These are phyloP conservation scores for Hypericum perforatum DNA, from an alignment of 345 rosid genomes.

Conservation along the genomic window DNA sequence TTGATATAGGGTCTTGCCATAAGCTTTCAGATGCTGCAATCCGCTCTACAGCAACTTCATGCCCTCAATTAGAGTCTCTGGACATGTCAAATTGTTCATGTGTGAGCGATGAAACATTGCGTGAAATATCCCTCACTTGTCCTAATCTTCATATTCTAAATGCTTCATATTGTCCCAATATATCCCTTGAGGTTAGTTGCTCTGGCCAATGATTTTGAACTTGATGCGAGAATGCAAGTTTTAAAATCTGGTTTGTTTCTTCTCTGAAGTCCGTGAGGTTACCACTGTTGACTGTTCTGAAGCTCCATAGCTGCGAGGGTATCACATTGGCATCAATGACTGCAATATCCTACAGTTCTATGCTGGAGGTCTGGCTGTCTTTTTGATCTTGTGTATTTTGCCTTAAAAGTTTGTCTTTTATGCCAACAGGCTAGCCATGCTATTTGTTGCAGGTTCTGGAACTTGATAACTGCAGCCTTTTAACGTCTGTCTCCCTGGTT, in stretches of 20 bases:
- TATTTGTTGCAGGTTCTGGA: conserved; percentile 65
- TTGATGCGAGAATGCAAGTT: neutral
- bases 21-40: conserved; percentile 94
- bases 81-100: conserved; percentile 94
- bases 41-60: conserved; percentile 77
- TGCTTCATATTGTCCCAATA: conserved; percentile 96
- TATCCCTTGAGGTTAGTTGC: conserved; percentile 79
- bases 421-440: neutral
- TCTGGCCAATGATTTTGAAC: conserved; percentile 1
- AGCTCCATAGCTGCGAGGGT: conserved; percentile 93
- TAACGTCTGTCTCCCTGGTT: conserved; percentile 85
- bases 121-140: conserved; percentile 67
- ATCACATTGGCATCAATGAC: conserved; percentile 98
- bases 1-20: conserved; percentile 88
- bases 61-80: conserved; percentile 71
- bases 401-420: neutral
- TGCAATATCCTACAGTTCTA: conserved; percentile 59
- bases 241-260: neutral
- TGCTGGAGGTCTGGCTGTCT: conserved; percentile 53
- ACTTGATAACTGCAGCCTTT: conserved; percentile 77
- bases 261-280: conserved; percentile 74
- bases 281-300: conserved; percentile 73
- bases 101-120: conserved; percentile 89
- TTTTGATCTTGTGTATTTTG: conserved; percentile 8
- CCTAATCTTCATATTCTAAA: conserved; percentile 62